These are phyloP conservation scores for Marasmius fiardii DNA, from an alignment of 1,284 basidiomycete genomes.

Conservation along the genomic window DNA sequence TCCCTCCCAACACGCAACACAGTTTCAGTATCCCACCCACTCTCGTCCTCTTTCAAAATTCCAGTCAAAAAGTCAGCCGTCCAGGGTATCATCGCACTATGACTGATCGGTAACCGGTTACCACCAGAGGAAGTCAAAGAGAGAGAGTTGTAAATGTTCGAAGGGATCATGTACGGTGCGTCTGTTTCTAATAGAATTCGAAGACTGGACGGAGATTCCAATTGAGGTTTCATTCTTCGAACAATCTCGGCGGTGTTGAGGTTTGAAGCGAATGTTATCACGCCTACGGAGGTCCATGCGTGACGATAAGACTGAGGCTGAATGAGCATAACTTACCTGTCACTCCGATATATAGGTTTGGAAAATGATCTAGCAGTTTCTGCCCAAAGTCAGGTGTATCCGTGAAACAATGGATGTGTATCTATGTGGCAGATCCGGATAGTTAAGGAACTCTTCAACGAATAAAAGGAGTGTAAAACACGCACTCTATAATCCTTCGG, in stretches of 20 bases:
- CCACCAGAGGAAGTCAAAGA: neutral
- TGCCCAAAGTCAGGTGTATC: slow-evolving; percentile 71
- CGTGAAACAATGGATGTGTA: slow-evolving; percentile 81
- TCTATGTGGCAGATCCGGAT: slow-evolving; percentile 32
- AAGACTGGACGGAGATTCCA: slow-evolving; percentile 26
- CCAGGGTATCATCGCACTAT: neutral
- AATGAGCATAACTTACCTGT: slow-evolving; percentile 62
- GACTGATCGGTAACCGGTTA: neutral
- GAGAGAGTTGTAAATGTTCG: neutral
- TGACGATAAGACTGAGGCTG: too few relatives aligned
- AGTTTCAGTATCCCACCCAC: neutral
- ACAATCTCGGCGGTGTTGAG: slow-evolving; percentile 62
- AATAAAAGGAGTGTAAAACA: neutral
- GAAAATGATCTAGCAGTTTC: slow-evolving; percentile 70
- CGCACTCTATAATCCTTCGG: slow-evolving; percentile 64
- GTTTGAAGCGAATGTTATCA: slow-evolving; percentile 75
- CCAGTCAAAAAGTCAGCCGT: neutral
- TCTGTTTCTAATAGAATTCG: slow-evolving; percentile 30
- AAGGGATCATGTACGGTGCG: neutral
- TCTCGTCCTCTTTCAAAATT: neutral
- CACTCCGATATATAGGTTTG: slow-evolving; percentile 77
- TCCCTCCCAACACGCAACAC: neutral
- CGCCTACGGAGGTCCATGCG: slow-evolving; percentile 44
- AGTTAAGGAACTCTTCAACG: neutral
- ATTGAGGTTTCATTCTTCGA: slow-evolving; percentile 38